These are phyloP conservation scores for Candolleomyces eurysporus DNA, from an alignment of 768 basidiomycete species.

Conservation along the genomic window DNA sequence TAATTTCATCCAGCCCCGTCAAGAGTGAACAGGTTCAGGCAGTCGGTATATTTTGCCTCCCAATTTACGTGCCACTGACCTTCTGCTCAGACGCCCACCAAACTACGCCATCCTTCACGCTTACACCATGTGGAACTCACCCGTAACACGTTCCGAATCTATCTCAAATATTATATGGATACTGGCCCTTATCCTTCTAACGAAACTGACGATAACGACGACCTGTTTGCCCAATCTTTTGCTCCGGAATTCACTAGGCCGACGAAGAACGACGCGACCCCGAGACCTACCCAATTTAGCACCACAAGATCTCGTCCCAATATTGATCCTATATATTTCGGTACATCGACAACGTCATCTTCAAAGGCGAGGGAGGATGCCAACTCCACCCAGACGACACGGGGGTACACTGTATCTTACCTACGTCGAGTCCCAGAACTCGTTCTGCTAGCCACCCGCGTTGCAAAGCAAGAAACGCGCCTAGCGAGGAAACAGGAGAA, in stretches of 20 bases:
- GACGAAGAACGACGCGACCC: neutral
- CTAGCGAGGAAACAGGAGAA: conserved; percentile 50
- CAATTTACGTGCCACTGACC: neutral
- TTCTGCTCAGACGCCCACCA: conserved; percentile 33
- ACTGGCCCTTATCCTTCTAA: conserved; percentile 33
- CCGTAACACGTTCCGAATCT: conserved; percentile 68
- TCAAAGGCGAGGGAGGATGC: neutral
- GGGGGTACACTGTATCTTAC: conserved; percentile 71
- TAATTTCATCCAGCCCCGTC: conserved; percentile 1
- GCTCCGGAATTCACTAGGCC: conserved; percentile 2
- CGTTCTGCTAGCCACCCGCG: conserved; percentile 57
- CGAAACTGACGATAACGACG: conserved; percentile 8
- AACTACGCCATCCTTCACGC: conserved; percentile 78
- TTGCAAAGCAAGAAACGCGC: conserved; percentile 49
- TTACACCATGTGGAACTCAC: conserved; percentile 69
- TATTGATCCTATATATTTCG: neutral
- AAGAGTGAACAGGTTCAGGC: conserved; percentile 11
- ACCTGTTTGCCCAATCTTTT: conserved; percentile 1
- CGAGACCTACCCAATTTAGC: neutral
- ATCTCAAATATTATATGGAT: conserved; percentile 80
- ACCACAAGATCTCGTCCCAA: neutral
- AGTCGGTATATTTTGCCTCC: conserved; percentile 3
- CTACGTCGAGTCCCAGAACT: conserved; percentile 77
- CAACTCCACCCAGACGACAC: conserved; percentile 8
- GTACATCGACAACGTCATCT: neutral